Evolutionary conservation across 345 rosid species (phyloP), one percentile per base, ranked within the genome.

Genomic region (Geranium rotundifolium): DNA sequence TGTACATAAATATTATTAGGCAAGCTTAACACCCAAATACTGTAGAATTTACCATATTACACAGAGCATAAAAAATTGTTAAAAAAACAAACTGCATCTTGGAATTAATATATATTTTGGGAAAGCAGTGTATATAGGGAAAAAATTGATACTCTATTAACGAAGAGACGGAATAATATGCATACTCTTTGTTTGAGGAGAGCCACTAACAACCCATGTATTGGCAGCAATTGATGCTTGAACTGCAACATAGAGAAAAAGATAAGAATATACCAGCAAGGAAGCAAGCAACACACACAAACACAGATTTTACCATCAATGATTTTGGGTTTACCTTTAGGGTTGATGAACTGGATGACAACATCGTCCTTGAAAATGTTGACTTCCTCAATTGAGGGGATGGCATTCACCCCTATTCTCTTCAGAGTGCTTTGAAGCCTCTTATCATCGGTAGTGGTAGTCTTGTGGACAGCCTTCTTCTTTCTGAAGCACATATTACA

Each of bases 401-500:
- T 93, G 37, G 90, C 75, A 60, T 82, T 90, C 56, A 90, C 96
- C 19, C 99, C 99, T 73, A 93, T 86, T 71, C 97, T 90, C 77
- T 93, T 93, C 54, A 93, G 65, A 15, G 99, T 90, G 80, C 96
- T 88, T 72, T 90, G 99, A 56, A 93, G 95, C 78, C 82, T 88
- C 73, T 90, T 93, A 75, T 93, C 97, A 69, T 90, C 97, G 1
- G 95, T 90, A 52, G 97, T 93, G 37, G 90, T 93, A 4, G 97
- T 83, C 83, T 88, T 93, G 79, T 93, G 99, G 16, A 93, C 86
- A 49, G 99, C 99, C 85, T 93, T 93, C 95, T 90, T 90, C 96
- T 93, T 93, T 76, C 99, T 93, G 67, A 55, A 58, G 46, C 30
- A 57, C 4, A 58, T 6, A 16, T 19, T 29, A 16, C 4, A 19